Evolutionary conservation across 192 early-diverging fungal species (phyloP), one percentile per base, ranked within the genome.

Genomic region (Coemansia guatemalensis): DNA sequence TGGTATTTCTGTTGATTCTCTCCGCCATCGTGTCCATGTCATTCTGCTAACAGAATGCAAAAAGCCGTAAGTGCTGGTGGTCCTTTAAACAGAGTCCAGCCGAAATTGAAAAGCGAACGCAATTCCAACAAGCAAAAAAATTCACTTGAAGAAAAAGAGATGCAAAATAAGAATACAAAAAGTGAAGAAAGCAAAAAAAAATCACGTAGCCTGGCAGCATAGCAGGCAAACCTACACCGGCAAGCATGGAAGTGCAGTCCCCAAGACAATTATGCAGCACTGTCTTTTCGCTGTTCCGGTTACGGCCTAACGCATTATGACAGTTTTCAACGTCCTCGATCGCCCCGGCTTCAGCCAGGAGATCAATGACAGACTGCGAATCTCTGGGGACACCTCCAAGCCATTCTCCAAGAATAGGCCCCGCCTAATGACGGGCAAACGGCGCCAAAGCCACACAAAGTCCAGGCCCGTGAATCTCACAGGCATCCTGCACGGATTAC

Each of bases 201-300:
- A 35, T 35, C 33, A 35, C 33, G 33, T 35, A 35, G 33, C 33
- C 53, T 62, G 54, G 67, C 56, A 12, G 67, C 67, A 62, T 33
- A 33, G 58, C 56, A 53, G 60, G n/a, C 67, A 53, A 62, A 52
- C 59, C 60, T 29, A 59, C n/a, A 22, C 17, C 5, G 49, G 24
- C 67, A 59, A 62, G 67, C 5, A 21, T 25, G 27, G 59, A 55
- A 60, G 56, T 70, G 68, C 68, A 63, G 68, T 70, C 58, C 68
- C 57, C 61, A 59, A 66, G 70, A 73, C 70, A 61, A 60, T 57
- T 61, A 41, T 33, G 60, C 64, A 61, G 70, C 70, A 60, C 64
- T 48, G 58, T 53, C 68, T 76, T 65, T 76, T 76, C 64, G 68
- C 59, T 76, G 74, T 68, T 67, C 74, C 71, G 74, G 70, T 69